These are phyloP conservation scores for Saposhnikovia divaricata DNA, from an alignment of 129 eudicot genomes.

Conservation along the genomic window DNA sequence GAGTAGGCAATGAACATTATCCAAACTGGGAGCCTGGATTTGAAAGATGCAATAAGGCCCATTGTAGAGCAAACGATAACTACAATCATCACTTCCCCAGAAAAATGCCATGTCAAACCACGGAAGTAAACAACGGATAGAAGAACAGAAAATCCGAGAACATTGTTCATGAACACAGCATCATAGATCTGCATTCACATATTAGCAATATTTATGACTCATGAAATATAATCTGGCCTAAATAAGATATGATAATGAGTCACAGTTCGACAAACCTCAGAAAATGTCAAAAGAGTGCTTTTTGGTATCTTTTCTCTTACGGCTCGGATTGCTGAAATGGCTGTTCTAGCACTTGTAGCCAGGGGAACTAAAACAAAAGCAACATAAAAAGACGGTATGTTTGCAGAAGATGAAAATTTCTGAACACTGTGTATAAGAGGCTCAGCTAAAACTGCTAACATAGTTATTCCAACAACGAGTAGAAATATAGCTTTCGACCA, in stretches of 20 bases:
- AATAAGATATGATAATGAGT: neutral
- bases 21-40: conserved; percentile 63
- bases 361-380: conserved; percentile 53
- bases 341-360: conserved; percentile 62
- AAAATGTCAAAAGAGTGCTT: conserved; percentile 54
- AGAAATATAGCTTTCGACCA: conserved; percentile 47
- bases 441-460: conserved; percentile 54
- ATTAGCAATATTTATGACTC: neutral
- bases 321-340: conserved; percentile 41
- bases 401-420: conserved; percentile 40
- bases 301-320: conserved; percentile 34
- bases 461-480: conserved; percentile 36
- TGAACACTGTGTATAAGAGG: conserved; percentile 61
- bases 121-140: conserved; percentile 50
- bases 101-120: conserved; percentile 65
- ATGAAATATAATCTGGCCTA: no score
- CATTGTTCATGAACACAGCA: conserved; percentile 70
- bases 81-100: conserved; percentile 47
- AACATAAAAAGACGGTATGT: conserved; percentile 45
- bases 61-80: conserved; percentile 40
- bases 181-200: conserved; percentile 52
- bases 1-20: conserved; percentile 32
- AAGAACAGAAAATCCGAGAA: conserved; percentile 63
- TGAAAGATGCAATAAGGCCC: conserved; percentile 49
- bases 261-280: conserved; percentile 41